Conservation (phyloP, 164 flowering plant genomes). For the Euptelea pleiosperma region DNA sequence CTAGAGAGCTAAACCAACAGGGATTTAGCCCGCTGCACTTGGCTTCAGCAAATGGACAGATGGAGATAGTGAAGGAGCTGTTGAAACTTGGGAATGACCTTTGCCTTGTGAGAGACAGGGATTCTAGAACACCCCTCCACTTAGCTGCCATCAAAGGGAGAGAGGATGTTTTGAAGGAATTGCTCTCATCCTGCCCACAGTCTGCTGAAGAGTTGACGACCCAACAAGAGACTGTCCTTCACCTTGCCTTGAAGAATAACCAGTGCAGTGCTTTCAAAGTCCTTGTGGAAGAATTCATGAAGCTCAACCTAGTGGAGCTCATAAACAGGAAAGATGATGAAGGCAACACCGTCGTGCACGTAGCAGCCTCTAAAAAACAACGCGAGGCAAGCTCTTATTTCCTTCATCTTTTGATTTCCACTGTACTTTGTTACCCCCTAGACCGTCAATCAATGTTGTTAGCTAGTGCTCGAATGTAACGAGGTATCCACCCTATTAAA, state of each 20-base stretch:
- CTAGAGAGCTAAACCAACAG: background rate
- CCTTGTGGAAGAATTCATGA: background rate
- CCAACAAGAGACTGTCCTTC: slow-evolving; percentile 8
- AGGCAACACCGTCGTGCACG: slow-evolving; percentile 6
- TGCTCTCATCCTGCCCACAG: background rate
- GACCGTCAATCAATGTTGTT: too few species aligned
- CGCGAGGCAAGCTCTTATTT: background rate
- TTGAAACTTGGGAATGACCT: background rate
- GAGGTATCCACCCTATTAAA: too few species aligned
- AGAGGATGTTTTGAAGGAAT: background rate
- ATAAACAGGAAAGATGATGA: background rate
- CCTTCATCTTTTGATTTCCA: too few species aligned
- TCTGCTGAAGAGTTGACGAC: background rate
- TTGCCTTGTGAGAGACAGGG: background rate
- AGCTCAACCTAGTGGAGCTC: background rate
- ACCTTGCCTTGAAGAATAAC: slow-evolving; percentile 2
- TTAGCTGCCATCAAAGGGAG: slow-evolving; percentile 4
- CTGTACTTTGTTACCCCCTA: too few species aligned
- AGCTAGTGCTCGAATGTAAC: too few species aligned
- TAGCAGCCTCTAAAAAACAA: background rate
- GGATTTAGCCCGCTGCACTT: background rate
- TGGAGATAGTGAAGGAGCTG: background rate
- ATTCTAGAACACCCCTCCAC: background rate
- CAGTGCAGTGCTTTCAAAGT: background rate
- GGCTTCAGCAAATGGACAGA: background rate